Conservation (phyloP, 768 basidiomycete species). For the Kwoniella heveanensis region DNA sequence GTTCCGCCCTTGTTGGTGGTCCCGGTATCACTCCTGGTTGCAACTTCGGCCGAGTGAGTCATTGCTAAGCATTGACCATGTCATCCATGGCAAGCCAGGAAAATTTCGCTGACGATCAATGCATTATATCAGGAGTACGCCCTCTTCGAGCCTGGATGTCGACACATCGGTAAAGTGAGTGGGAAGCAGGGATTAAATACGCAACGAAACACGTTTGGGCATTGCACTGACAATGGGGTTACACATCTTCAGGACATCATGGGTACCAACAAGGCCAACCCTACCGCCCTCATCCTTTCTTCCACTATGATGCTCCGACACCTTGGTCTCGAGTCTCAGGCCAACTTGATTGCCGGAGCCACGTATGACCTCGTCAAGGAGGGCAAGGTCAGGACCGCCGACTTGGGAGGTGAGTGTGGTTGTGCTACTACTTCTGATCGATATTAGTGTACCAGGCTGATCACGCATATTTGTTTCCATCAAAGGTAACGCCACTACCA, state of each 20-base stretch:
- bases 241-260: conserved; percentile 60
- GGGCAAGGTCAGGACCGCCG: conserved; percentile 85
- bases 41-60: conserved; percentile 85
- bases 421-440: background rate
- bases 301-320: conserved; percentile 58
- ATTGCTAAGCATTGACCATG: background rate
- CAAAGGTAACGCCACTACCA: conserved; percentile 81
- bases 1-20: conserved; percentile 96
- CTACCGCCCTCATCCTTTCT: conserved; percentile 58
- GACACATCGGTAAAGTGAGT: conserved; percentile 58
- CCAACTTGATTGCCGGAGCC: conserved; percentile 87
- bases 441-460: conserved; percentile 5
- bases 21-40: conserved; percentile 97
- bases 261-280: conserved; percentile 60
- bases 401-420: conserved; percentile 79
- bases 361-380: conserved; percentile 90
- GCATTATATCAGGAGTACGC: conserved; percentile 70
- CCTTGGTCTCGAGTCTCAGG: conserved; percentile 75
- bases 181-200: too few species aligned
- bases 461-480: background rate
- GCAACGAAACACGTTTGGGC: too few species aligned
- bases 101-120: background rate
- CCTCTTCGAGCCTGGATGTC: conserved; percentile 96
- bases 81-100: background rate
- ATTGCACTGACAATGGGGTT: too few species aligned